Base-by-base conservation (phyloP, 2,329 filamentous ascomycete genomes). In the Plenodomus tracheiphilus region DNA sequence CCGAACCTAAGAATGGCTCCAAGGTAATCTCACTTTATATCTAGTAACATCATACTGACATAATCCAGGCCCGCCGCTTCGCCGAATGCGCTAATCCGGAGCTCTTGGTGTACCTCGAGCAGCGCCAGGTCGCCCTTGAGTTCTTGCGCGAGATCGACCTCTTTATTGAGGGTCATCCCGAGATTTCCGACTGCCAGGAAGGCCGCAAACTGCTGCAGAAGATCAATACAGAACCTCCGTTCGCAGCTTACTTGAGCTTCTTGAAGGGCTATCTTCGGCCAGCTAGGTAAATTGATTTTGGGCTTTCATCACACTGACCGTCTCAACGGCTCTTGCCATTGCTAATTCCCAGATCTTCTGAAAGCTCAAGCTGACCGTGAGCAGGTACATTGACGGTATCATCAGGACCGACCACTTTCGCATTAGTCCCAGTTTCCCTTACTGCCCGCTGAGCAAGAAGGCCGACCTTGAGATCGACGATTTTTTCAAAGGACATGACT, bases 91-190 rank as follows among this genome's bases (percentile, higher is more conserved):
- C 46, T 22, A 59, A 67, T 28, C 30, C 22, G 6, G 51, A 55
- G 2, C 51, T 67, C 3, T 45, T 54, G 13, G 40, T 22, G 0
- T 66, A 66, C 41, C 46, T 68, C 2, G 35, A 35, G 7, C 19
- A 17, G 5, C 54, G 63, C 2, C 49, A 51, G 3, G 49, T 68
- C 16, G 59, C 56, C 2, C 43, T 35, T 22, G 51, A 51, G 10
- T 68, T 68, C 28, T 51, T 68, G 11, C 28, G 43, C 3, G 63
- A 68, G 41, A 62, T 68, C 17, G 65, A 68, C 34, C 51, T 52
- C 15, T 61, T 68, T 32, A 39, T 66, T 0, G 6, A 39, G 1
- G 47, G 49, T 7, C 54, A 68, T 35, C 56, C 62, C 0, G 63
- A 66, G 36, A 51, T 68, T 7, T 40, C 46, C 1, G 35, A 49